Base-by-base conservation (phyloP, 495 filamentous ascomycete genomes). In the Xylaria curta region DNA sequence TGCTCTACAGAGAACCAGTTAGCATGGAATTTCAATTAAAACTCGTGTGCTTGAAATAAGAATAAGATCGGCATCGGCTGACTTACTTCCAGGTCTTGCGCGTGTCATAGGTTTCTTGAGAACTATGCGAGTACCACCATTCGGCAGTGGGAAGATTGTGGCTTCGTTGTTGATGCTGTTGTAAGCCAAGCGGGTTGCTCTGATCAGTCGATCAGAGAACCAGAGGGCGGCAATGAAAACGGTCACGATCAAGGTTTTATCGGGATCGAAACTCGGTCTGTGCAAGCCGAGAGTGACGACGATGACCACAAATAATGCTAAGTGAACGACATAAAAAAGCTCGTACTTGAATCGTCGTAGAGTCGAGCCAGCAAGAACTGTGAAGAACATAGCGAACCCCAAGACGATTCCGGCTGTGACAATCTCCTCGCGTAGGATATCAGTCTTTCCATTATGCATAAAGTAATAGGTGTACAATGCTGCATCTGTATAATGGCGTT, bases 91-190 rank as follows among this genome's bases (percentile, higher is more conserved):
- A 15, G 88, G 85, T 24, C 76, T 76, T 3, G 85, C 85, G 17
- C 80, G 75, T 12, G 80, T 65, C 1, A 85, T 79, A 0, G 78
- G 75, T 58, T 86, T 87, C 71, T 85, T 81, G 47, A 91, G 77
- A 4, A 87, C 82, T 28, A 90, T 81, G 66, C 87, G 82, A 15
- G 87, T 89, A 31, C 86, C 89, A 7, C 87, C 83, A 51, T 88
- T 80, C 1, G 87, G 82, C 9, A 91, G 83, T 19, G 89, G 83
- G 42, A 85, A 84, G 7, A 90, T 66, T 6, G 80, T 87, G 3
- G 85, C 88, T 68, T 82, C 78, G 72, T 90, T 91, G 74, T 85
- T 88, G 84, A 78, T 72, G 74, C 83, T 82, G 75, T 89, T 85
- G 77, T 79, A 87, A 33, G 82, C 68, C 10, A 86, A 70, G 44